Conservation (phyloP, 345 rosid genomes). For the Durio zibethinus region DNA sequence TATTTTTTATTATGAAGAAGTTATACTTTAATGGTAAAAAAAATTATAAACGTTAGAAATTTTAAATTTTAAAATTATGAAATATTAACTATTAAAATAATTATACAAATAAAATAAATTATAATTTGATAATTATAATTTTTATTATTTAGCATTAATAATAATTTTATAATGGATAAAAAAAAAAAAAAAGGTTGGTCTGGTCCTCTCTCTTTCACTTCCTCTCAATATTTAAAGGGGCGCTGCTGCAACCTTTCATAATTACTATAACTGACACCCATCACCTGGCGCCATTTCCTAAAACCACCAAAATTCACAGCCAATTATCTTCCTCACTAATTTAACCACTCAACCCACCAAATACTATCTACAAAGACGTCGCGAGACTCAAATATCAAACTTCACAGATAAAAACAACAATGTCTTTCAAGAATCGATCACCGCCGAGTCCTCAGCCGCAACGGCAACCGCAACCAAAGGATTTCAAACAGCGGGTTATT, state of each 20-base stretch:
- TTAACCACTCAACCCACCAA: not conserved
- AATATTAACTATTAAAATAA: too few species aligned
- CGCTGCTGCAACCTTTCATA: not conserved
- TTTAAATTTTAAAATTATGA: too few species aligned
- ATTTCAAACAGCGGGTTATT: slow-evolving; percentile 71
- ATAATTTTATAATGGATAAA: too few species aligned
- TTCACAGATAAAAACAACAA: not conserved
- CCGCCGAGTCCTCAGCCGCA: slow-evolving; percentile 28
- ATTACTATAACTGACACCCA: not conserved
- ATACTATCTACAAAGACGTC: not conserved
- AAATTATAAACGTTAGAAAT: too few species aligned
- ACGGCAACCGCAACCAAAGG: slow-evolving; percentile 30
- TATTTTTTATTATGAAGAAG: too few species aligned
- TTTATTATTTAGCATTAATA: too few species aligned
- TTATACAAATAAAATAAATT: too few species aligned
- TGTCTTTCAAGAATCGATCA: slow-evolving; percentile 47
- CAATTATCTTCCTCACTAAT: not conserved
- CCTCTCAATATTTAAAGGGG: not conserved
- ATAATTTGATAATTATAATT: too few species aligned
- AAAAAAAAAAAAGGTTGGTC: not conserved
- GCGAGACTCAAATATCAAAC: too few species aligned
- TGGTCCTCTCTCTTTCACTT: not conserved
- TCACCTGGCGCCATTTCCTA: not conserved
- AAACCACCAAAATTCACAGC: slow-evolving; percentile 15
- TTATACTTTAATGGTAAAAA: too few species aligned